Evolutionary conservation across 768 basidiomycete species (phyloP), one percentile per base, ranked within the genome.

Genomic region (Xerocomus spinulosus): DNA sequence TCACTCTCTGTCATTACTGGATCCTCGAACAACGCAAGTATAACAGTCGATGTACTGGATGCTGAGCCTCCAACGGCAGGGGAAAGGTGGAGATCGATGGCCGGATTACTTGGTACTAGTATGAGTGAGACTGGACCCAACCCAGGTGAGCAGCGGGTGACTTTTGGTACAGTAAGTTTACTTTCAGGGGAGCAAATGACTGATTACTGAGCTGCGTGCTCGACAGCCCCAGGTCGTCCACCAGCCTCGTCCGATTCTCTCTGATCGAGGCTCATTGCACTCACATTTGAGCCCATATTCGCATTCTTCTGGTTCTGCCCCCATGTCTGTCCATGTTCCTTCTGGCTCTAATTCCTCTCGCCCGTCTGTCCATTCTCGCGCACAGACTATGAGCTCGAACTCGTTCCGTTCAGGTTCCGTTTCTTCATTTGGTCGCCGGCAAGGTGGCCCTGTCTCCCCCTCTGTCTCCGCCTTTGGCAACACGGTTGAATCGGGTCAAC

Each of bases 261-360:
- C 85, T 20, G 82, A 86, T 54, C 74, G 76, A 54, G 81, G 76
- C 21, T 87, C 86, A 0, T 62, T 87, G 10, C 77, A 82, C 55
- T 86, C 85, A 0, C 77, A 78, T 45, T 62, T 82, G 17, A 73
- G 71, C 54, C 79, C 81, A 0, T 60, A 67, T 14, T 67, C 74
- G 2, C 61, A 59, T 23, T 72, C 73, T 37, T 78, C 80, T 1
- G 77, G 78, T 37, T 84, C 83, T 8, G 77, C 73, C 9, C 70
- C 80, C 6, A 66, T 73, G 7, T 77, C 80, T 3, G 65, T 72
- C 6, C 66, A 70, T 23, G 68, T 67, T 36, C 74, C 74, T 14
- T 55, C 70, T 24, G 73, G 78, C 42, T 85, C 85, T 5, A 70
- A 61, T 46, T 82, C 81, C 2, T 82, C 82, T 2, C 68, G 73